Percentiles rank a stretch among this genome's conserved stretches.
phyloP scores from a whole-genome alignment of 352 stramenopile species.

The Pythium vanterpoolii region DNA sequence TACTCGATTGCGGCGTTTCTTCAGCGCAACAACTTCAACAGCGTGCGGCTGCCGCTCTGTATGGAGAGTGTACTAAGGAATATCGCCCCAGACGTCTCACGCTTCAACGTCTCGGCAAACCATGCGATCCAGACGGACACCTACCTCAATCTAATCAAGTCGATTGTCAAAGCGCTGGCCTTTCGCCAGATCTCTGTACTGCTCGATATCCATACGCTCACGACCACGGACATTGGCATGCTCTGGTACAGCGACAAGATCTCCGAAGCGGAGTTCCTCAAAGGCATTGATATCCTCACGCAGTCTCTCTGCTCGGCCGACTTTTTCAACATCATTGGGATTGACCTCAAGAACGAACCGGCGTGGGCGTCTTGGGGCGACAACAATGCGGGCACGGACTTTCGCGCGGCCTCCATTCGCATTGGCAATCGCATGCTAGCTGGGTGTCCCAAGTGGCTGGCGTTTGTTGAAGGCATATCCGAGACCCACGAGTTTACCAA shows the following conservation, averaged over 20 bases:
- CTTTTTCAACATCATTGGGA: slow-evolving; percentile 71
- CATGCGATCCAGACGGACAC: slow-evolving; percentile 43
- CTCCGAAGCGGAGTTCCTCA: slow-evolving; percentile 28
- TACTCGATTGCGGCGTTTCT: slow-evolving; percentile 72
- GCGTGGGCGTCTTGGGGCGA: slow-evolving; percentile 54
- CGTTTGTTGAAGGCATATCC: slow-evolving; percentile 65
- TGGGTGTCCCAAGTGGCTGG: slow-evolving; percentile 65
- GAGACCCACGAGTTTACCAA: slow-evolving; percentile 27
- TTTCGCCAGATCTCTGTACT: slow-evolving; percentile 44
- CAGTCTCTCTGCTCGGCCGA: slow-evolving; percentile 42
- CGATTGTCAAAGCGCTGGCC: slow-evolving; percentile 35
- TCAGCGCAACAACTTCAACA: slow-evolving; percentile 74
- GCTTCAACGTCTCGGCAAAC: slow-evolving; percentile 44
- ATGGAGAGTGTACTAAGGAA: slow-evolving; percentile 31
- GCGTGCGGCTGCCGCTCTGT: slow-evolving; percentile 59
- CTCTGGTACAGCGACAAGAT: slow-evolving; percentile 38
- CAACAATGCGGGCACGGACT: slow-evolving; percentile 38
- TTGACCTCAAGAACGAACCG: slow-evolving; percentile 75
- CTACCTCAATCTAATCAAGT: slow-evolving; percentile 38
- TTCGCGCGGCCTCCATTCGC: slow-evolving; percentile 35
- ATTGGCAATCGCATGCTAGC: slow-evolving; percentile 67
- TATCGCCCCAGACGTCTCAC: slow-evolving; percentile 29
- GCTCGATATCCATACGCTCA: slow-evolving; percentile 39
- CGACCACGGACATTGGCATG: slow-evolving; percentile 21
- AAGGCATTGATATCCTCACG: slow-evolving; percentile 33